These are phyloP conservation scores for Magnusiomyces ingens DNA, from an alignment of 1,139 yeast species.

Conservation along the genomic window DNA sequence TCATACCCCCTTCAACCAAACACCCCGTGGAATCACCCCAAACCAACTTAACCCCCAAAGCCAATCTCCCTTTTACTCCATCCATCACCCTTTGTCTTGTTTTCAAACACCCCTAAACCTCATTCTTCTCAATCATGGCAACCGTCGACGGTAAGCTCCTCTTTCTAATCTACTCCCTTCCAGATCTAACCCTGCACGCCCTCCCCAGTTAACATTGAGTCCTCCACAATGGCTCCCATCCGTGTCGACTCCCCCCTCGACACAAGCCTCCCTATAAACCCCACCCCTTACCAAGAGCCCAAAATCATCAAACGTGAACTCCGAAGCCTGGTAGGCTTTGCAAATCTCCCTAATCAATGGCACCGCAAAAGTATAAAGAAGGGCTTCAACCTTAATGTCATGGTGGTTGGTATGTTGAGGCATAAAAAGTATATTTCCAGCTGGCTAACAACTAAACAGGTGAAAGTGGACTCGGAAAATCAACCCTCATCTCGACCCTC, in stretches of 20 bases:
- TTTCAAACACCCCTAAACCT: neutral
- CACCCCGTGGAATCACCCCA: too few relatives aligned
- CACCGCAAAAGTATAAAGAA: slow-evolving; percentile 89
- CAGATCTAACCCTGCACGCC: neutral
- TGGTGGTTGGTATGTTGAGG: slow-evolving; percentile 44
- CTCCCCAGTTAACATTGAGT: slow-evolving; percentile 6
- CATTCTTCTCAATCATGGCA: slow-evolving; percentile 4
- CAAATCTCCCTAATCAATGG: slow-evolving; percentile 98
- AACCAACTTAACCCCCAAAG: too few relatives aligned
- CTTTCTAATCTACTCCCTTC: neutral
- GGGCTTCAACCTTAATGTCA: slow-evolving; percentile 76
- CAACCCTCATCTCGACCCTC: slow-evolving; percentile 85
- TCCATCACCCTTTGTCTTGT: neutral
- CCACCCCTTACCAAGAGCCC: slow-evolving; percentile 8
- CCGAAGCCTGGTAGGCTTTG: slow-evolving; percentile 93
- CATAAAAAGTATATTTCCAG: too few relatives aligned
- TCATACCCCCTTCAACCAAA: too few relatives aligned
- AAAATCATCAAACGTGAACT: slow-evolving; percentile 68
- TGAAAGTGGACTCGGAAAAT: slow-evolving; percentile 88
- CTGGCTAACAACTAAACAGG: slow-evolving; percentile 22
- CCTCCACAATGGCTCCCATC: slow-evolving; percentile 10
- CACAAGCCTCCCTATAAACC: slow-evolving; percentile 4
- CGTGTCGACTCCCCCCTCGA: slow-evolving; percentile 10
- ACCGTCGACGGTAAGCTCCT: slow-evolving; percentile 12
- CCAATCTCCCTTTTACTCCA: too few relatives aligned